Conservation (phyloP, 2,329 filamentous ascomycete genomes). For the Monosporascus sp. region DNA sequence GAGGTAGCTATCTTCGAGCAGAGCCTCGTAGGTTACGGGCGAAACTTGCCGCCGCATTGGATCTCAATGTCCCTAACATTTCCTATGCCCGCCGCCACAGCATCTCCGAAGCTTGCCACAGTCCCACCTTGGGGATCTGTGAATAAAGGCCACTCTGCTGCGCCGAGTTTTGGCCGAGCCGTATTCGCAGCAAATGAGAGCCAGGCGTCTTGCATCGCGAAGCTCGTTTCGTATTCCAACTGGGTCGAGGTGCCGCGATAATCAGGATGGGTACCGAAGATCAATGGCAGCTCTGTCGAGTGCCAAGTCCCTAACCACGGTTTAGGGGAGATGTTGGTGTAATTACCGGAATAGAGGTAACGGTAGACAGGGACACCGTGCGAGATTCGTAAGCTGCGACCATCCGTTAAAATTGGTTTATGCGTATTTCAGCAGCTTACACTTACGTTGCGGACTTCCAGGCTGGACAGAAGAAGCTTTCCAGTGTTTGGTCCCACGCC, state of each 20-base stretch:
- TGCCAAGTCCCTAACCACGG: no score
- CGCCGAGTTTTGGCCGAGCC: neutral
- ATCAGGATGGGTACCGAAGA: neutral
- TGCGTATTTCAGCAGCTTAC: no score
- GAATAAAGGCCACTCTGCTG: neutral
- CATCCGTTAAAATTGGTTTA: no score
- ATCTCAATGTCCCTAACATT: neutral
- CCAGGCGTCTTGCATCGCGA: constrained; percentile 21
- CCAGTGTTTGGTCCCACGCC: no score
- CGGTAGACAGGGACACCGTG: no score
- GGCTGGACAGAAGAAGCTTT: no score
- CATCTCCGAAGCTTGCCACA: neutral
- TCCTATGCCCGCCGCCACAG: neutral
- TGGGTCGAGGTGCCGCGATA: constrained; percentile 11
- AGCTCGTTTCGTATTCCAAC: constrained; percentile 17
- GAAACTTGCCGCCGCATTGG: neutral
- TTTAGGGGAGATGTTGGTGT: no score
- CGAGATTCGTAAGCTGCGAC: no score
- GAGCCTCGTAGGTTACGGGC: neutral
- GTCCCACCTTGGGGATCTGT: neutral
- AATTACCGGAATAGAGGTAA: no score
- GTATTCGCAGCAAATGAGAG: constrained; percentile 15
- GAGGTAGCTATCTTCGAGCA: no score
- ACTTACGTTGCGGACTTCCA: no score
- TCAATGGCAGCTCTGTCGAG: no score